Conservation (phyloP, 257 asterid species). For the Solanum pinnatisectum region DNA sequence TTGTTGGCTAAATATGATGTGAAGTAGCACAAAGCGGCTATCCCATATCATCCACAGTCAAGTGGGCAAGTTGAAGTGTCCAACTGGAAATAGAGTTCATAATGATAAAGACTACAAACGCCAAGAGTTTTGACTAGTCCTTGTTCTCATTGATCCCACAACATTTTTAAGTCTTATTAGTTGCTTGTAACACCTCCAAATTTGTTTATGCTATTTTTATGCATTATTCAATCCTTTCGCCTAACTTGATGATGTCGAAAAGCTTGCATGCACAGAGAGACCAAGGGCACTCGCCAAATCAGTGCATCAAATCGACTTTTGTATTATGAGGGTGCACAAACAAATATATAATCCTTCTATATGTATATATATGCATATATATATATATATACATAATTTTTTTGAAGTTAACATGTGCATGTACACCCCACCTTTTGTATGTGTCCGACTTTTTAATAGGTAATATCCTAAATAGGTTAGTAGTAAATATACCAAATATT, state of each 20-base stretch:
- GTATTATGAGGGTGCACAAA: background rate
- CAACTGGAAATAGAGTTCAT: too few relatives aligned
- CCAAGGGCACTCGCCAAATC: background rate
- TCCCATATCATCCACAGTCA: background rate
- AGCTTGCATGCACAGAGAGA: background rate
- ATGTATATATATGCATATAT: too few relatives aligned
- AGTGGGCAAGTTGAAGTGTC: background rate
- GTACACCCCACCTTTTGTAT: too few relatives aligned
- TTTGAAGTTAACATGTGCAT: background rate
- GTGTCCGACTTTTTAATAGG: background rate
- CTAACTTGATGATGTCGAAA: background rate
- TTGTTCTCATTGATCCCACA: background rate
- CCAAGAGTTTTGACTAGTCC: background rate
- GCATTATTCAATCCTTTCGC: background rate
- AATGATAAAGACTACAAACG: background rate
- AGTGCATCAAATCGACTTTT: background rate
- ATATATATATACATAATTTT: too few relatives aligned
- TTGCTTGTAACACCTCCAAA: background rate
- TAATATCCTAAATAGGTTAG: background rate
- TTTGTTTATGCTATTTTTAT: background rate
- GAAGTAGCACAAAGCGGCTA: background rate
- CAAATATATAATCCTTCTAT: background rate
- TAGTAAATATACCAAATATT: background rate
- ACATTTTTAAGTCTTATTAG: background rate
- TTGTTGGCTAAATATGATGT: background rate